Evolutionary conservation across 495 filamentous ascomycete genomes (phyloP).

Genomic region (Xylaria palmicola): DNA sequence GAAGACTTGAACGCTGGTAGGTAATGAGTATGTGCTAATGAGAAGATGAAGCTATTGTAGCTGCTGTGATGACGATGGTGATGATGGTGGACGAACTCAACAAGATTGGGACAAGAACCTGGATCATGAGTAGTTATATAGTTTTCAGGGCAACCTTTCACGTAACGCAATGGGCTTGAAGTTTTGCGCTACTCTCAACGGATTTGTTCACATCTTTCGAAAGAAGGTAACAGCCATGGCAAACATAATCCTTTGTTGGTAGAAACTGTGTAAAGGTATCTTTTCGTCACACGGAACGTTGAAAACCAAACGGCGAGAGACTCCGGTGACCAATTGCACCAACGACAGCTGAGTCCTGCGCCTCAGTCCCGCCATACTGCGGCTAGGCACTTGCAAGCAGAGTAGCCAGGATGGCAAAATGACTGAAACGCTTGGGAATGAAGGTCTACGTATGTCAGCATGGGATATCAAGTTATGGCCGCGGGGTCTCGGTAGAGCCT

Average conservation of each 20-base stretch:
- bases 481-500: no score
- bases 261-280: not conserved
- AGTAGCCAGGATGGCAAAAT: not conserved
- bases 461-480: not conserved
- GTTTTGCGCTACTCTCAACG: not conserved
- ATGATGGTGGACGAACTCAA: constrained; percentile 5
- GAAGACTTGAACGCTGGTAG: no score
- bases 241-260: constrained; percentile 3
- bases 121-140: constrained; percentile 7
- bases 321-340: constrained; percentile 15
- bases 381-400: constrained; percentile 15
- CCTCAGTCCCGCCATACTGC: constrained; percentile 19
- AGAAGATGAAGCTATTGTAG: not conserved
- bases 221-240: constrained; percentile 3
- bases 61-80: not conserved
- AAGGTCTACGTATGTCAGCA: not conserved
- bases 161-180: not conserved
- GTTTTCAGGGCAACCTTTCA: not conserved
- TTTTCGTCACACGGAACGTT: not conserved
- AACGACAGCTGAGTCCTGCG: constrained; percentile 23
- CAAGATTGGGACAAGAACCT: not conserved
- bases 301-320: constrained; percentile 6
- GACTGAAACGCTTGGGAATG: not conserved
- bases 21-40: not conserved
- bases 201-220: constrained; percentile 15